These are phyloP conservation scores for Peltaster fructicola DNA, from an alignment of 2,329 filamentous ascomycete species.

Conservation along the genomic window DNA sequence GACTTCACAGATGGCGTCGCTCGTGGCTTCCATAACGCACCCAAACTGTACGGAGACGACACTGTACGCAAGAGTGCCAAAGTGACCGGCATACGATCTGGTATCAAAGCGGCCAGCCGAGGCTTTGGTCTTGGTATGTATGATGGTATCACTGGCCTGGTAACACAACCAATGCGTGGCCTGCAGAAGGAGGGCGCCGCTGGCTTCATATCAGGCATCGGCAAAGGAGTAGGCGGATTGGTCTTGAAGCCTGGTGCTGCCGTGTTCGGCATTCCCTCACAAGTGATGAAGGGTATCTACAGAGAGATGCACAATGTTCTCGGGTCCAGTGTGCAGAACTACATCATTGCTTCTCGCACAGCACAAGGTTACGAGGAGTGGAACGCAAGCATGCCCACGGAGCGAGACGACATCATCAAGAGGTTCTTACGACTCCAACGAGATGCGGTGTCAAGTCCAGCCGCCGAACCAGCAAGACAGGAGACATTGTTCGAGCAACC, in stretches of 20 bases:
- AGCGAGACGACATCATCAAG: constrained; percentile 45
- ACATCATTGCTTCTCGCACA: constrained; percentile 61
- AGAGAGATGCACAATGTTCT: constrained; percentile 54
- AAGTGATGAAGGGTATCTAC: constrained; percentile 61
- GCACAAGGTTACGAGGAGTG: constrained; percentile 57
- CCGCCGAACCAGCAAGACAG: constrained; percentile 21
- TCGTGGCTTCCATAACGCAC: constrained; percentile 34
- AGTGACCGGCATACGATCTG: constrained; percentile 3
- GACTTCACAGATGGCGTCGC: constrained; percentile 70
- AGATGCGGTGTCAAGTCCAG: constrained; percentile 33
- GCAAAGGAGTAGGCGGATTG: constrained; percentile 60
- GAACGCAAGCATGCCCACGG: constrained; percentile 33
- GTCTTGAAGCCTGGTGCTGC: constrained; percentile 58
- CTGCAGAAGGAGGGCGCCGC: constrained; percentile 41
- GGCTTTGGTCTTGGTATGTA: constrained; percentile 2
- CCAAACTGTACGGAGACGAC: constrained; percentile 3
- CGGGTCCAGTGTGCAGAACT: constrained; percentile 55
- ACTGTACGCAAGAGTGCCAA: constrained; percentile 1
- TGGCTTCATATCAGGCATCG: constrained; percentile 60
- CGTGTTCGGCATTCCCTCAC: constrained; percentile 40
- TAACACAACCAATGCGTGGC: constrained; percentile 38
- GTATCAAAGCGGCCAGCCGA: constrained; percentile 1
- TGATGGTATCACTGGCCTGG: constrained; percentile 2
- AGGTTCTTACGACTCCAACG: constrained; percentile 46
- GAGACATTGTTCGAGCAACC: constrained; percentile 6